Percentiles rank a stretch among this genome's conserved stretches.
Conservation (phyloP, 1,139 yeast species). For the Hyphopichia fennica region DNA sequence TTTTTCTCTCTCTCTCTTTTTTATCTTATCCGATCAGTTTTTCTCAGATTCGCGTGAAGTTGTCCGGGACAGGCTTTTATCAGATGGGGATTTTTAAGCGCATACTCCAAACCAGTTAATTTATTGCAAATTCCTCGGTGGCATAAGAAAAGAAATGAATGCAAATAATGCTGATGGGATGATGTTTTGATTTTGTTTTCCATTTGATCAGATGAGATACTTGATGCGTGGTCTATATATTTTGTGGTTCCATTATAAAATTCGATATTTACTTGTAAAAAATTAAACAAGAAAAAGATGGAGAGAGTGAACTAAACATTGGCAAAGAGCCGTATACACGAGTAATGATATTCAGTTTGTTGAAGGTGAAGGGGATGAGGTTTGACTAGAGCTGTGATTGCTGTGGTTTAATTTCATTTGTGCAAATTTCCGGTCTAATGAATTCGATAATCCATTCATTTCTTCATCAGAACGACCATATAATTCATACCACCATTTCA, state of each 20-base stretch:
- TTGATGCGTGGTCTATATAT: no score
- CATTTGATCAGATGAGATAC: no score
- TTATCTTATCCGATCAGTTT: conserved; percentile 3
- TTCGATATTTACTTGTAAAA: no score
- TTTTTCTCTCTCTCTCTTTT: background rate
- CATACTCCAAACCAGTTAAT: no score
- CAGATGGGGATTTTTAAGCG: background rate
- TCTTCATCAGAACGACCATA: conserved; percentile 79
- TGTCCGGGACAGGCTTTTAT: background rate
- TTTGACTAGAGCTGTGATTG: background rate
- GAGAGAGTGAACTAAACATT: no score
- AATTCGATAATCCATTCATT: conserved; percentile 63
- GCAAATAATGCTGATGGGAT: no score
- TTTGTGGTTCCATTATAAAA: no score
- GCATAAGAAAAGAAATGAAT: background rate
- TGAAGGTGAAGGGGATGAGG: conserved; percentile 1
- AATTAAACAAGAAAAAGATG: no score
- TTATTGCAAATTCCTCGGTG: no score
- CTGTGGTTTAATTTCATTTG: conserved; percentile 28
- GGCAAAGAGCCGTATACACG: no score
- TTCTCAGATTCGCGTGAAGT: background rate
- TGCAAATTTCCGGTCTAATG: conserved; percentile 44
- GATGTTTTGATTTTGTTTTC: no score
- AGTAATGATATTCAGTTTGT: no score
- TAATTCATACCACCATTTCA: conserved; percentile 86